Conservation (phyloP, 768 basidiomycete genomes). For the Suillus paluster region DNA sequence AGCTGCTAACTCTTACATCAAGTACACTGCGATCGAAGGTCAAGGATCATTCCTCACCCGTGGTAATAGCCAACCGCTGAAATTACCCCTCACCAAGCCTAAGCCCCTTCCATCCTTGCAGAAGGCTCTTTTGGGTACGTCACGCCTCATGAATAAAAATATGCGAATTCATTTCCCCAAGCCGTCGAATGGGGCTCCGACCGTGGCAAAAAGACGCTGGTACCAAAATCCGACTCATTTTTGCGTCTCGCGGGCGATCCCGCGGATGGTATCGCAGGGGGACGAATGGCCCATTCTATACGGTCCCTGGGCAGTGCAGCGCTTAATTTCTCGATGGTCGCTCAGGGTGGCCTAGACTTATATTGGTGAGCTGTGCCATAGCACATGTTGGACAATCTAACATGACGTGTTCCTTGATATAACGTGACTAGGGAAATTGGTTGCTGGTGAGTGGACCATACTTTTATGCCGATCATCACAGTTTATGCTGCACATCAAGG, state of each 20-base stretch:
- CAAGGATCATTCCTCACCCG: conserved; percentile 79
- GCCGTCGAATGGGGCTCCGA: conserved; percentile 93
- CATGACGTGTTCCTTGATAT: too few relatives aligned
- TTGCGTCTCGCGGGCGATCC: conserved; percentile 76
- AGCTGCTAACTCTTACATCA: not conserved
- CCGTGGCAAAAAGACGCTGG: conserved; percentile 55
- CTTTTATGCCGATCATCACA: not conserved
- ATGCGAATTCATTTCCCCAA: conserved; percentile 26
- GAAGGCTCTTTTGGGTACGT: conserved; percentile 70
- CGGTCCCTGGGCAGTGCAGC: conserved; percentile 86
- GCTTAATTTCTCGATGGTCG: conserved; percentile 81
- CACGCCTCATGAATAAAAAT: not conserved
- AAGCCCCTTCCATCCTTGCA: conserved; percentile 70
- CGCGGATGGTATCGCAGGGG: conserved; percentile 58
- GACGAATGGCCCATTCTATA: conserved; percentile 84
- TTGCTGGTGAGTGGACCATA: conserved; percentile 50
- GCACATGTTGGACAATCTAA: too few relatives aligned
- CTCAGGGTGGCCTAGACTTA: conserved; percentile 85
- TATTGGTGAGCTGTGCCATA: conserved; percentile 91
- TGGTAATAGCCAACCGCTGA: conserved; percentile 47
- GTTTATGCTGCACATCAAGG: conserved; percentile 33
- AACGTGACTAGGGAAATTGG: conserved; percentile 81
- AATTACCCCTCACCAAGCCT: conserved; percentile 67
- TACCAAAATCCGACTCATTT: conserved; percentile 69
- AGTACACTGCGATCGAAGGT: conserved; percentile 82